These are phyloP conservation scores for Trichoderma gracile DNA, from an alignment of 2,329 filamentous ascomycete species.

Conservation along the genomic window DNA sequence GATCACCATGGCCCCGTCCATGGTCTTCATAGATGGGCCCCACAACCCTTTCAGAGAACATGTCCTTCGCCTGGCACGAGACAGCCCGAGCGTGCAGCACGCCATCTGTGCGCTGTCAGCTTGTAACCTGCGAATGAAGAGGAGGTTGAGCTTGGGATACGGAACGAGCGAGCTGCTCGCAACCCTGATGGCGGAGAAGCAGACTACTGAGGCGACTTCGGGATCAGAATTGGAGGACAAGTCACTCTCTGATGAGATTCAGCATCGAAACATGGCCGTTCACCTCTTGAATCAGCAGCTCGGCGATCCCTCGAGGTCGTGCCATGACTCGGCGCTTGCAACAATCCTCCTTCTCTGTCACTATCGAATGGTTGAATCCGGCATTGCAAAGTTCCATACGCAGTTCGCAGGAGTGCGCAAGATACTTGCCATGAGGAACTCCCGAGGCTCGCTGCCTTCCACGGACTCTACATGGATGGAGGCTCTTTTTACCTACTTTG, in stretches of 20 bases:
- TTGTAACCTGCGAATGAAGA: slow-evolving; percentile 87
- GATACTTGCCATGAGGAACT: slow-evolving; percentile 69
- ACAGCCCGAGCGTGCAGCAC: slow-evolving; percentile 83
- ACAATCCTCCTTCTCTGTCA: slow-evolving; percentile 86
- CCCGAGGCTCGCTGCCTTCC: slow-evolving; percentile 50
- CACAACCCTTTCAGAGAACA: slow-evolving; percentile 84
- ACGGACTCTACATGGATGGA: slow-evolving; percentile 87
- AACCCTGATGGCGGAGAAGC: slow-evolving; percentile 50
- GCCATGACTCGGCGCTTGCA: slow-evolving; percentile 83
- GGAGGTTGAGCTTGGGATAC: slow-evolving; percentile 63
- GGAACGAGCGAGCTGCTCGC: slow-evolving; percentile 53
- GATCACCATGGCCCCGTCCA: slow-evolving; percentile 85
- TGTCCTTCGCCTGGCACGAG: slow-evolving; percentile 73
- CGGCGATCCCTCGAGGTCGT: slow-evolving; percentile 70
- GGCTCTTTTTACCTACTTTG: slow-evolving; percentile 90
- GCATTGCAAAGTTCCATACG: slow-evolving; percentile 88
- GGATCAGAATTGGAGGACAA: slow-evolving; percentile 60
- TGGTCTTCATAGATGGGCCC: slow-evolving; percentile 86
- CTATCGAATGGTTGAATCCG: slow-evolving; percentile 91
- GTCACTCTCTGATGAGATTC: slow-evolving; percentile 74
- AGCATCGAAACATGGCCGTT: slow-evolving; percentile 79
- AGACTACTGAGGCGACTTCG: slow-evolving; percentile 46
- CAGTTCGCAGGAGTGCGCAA: slow-evolving; percentile 94
- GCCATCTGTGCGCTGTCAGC: slow-evolving; percentile 86
- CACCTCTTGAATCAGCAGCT: slow-evolving; percentile 81